Base-by-base conservation (phyloP, 2,329 filamentous ascomycete species). In the Fusarium miscanthi region DNA sequence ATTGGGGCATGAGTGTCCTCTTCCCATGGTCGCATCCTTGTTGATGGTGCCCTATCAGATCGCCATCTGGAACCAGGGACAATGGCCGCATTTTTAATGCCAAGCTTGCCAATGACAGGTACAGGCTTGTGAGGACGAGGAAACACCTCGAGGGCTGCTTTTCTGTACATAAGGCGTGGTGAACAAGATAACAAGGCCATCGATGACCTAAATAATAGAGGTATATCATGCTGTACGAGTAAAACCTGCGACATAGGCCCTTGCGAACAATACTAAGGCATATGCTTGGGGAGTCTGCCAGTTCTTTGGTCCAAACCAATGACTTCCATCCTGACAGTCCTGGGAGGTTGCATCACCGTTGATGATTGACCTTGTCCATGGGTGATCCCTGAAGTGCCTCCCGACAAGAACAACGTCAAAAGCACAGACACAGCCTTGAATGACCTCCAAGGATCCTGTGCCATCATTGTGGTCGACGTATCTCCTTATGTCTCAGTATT, bases 1-100 rank as follows among this genome's bases (percentile, higher is more conserved):
- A 62, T 51, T 61, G 45, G 59, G 43, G 52, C 58, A 59, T 68
- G 60, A 53, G 45, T 62, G 46, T 45, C 46, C 63, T 66, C 57
- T 53, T 69, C 45, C 48, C 37, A 40, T 33, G 12, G 62, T 21
- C 31, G 46, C 41, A 62, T 61, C 64, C 75, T 74, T 62, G 63
- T 59, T 42, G 48, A 69, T 38, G 62, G 62, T 58, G 57, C 66
- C 73, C 72, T 76, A 76, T 75, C 70, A 76, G 70, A 77, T 75
- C 70, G 74, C 40, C 75, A 72, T 59, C 42, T 54, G 57, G 43
- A 73, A 40, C 48, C 49, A 51, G 66, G 66, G 67, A 63, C 62
- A 38, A 56, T 63, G 66, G 49, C 54, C 37, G 23, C 31, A 60
- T 59, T 63, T 40, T 59, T 27, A 62, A 53, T 59, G 60, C 62